Conservation (phyloP, 805 yeast genomes). For the Wickerhamiella brachini region DNA sequence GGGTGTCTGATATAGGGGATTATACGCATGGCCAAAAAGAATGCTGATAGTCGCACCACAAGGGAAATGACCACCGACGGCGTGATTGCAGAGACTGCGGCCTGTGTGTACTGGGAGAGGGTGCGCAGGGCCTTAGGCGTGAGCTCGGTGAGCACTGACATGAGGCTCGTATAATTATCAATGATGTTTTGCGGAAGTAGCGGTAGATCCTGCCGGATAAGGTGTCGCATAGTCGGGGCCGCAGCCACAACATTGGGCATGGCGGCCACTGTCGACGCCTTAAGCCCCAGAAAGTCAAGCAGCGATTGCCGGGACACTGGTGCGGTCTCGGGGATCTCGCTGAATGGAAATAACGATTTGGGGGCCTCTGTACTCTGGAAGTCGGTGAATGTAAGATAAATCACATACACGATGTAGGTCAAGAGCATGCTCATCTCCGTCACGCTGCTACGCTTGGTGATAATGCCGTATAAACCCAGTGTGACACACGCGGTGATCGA, state of each 20-base stretch:
- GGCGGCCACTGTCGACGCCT: not conserved
- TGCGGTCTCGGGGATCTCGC: not conserved
- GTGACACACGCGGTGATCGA: constrained; percentile 62
- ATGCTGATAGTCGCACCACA: constrained; percentile 74
- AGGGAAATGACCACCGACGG: constrained; percentile 70
- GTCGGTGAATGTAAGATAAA: constrained; percentile 86
- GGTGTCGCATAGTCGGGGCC: not conserved
- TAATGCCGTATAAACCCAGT: constrained; percentile 70
- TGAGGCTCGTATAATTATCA: constrained; percentile 26
- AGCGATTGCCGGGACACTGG: not conserved
- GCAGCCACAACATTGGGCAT: not conserved
- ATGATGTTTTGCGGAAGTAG: constrained; percentile 28
- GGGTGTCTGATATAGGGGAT: constrained; percentile 50
- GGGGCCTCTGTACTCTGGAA: constrained; percentile 31
- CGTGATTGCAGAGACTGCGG: constrained; percentile 50
- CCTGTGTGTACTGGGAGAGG: constrained; percentile 31
- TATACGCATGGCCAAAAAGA: constrained; percentile 81
- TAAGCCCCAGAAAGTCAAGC: not conserved
- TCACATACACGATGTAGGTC: constrained; percentile 84
- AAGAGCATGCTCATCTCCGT: constrained; percentile 75
- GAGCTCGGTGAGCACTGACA: constrained; percentile 25
- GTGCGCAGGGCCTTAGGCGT: constrained; percentile 30
- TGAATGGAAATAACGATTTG: constrained; percentile 8
- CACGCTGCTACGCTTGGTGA: constrained; percentile 75
- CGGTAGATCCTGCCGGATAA: constrained; percentile 12